These are phyloP conservation scores for Coniochaeta prunicola DNA, from an alignment of 2,329 filamentous ascomycete species.

Conservation along the genomic window DNA sequence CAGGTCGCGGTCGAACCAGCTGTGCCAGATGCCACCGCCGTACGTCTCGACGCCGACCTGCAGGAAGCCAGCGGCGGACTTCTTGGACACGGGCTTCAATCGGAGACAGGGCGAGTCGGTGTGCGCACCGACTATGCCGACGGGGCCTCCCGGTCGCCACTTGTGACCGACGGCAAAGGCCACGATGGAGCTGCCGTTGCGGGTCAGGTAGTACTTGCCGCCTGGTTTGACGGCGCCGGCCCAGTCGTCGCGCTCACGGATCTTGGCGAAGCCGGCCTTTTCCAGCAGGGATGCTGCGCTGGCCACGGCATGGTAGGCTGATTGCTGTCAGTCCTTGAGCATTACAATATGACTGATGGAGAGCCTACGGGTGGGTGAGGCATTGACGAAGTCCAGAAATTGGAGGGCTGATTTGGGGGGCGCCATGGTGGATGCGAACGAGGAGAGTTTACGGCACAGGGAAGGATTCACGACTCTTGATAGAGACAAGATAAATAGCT, in stretches of 20 bases:
- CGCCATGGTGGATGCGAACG: constrained; percentile 34
- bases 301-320: constrained; percentile 90
- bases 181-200: constrained; percentile 86
- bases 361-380: constrained; percentile 77
- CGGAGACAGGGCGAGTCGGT: constrained; percentile 91
- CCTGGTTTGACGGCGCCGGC: constrained; percentile 70
- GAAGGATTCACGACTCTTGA: neutral
- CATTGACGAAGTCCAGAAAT: constrained; percentile 90
- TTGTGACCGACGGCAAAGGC: constrained; percentile 86
- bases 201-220: constrained; percentile 93
- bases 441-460: constrained; percentile 4
- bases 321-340: neutral
- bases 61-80: constrained; percentile 75
- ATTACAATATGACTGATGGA: neutral
- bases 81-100: constrained; percentile 91
- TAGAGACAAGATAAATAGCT: neutral
- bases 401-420: constrained; percentile 59
- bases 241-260: constrained; percentile 91
- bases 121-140: constrained; percentile 91
- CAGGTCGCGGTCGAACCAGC: constrained; percentile 94
- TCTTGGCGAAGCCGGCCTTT: constrained; percentile 76
- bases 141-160: constrained; percentile 87
- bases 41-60: constrained; percentile 97
- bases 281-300: constrained; percentile 69
- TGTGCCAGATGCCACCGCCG: constrained; percentile 95